Percentiles rank a stretch among this genome's conserved stretches.
These are phyloP conservation scores for Candida broadrunensis DNA, from an alignment of 805 yeast species.

Conservation along the genomic window DNA sequence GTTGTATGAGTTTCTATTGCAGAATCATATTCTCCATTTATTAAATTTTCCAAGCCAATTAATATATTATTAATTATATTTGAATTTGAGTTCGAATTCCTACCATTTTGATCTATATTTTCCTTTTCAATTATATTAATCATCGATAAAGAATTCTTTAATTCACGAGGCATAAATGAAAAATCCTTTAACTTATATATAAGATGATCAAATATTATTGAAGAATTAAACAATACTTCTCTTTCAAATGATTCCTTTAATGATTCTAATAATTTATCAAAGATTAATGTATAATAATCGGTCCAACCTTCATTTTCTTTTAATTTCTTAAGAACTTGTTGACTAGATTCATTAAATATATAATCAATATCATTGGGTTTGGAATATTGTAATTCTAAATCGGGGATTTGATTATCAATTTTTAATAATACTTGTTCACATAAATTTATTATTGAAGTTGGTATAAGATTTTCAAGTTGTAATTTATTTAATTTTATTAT, in stretches of 20 bases:
- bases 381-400: slow-evolving; percentile 49
- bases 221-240: slow-evolving; percentile 54
- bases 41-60: slow-evolving; percentile 15
- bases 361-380: slow-evolving; percentile 51
- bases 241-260: slow-evolving; percentile 49
- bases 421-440: slow-evolving; percentile 33
- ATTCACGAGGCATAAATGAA: slow-evolving; percentile 4
- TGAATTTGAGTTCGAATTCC: neutral
- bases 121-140: neutral
- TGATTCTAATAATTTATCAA: slow-evolving; percentile 37
- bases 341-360: slow-evolving; percentile 44
- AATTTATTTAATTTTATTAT: neutral
- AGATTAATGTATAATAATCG: slow-evolving; percentile 38
- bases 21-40: slow-evolving; percentile 34
- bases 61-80: neutral
- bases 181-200: slow-evolving; percentile 20
- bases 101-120: neutral
- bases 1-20: slow-evolving; percentile 28
- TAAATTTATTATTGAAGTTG: slow-evolving; percentile 13
- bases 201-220: slow-evolving; percentile 52
- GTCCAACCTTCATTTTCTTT: slow-evolving; percentile 59
- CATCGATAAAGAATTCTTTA: neutral
- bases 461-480: slow-evolving; percentile 2
- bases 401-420: slow-evolving; percentile 43
- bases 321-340: slow-evolving; percentile 44